Conservation (phyloP, 75 land plant species). For the Pinus taeda region DNA sequence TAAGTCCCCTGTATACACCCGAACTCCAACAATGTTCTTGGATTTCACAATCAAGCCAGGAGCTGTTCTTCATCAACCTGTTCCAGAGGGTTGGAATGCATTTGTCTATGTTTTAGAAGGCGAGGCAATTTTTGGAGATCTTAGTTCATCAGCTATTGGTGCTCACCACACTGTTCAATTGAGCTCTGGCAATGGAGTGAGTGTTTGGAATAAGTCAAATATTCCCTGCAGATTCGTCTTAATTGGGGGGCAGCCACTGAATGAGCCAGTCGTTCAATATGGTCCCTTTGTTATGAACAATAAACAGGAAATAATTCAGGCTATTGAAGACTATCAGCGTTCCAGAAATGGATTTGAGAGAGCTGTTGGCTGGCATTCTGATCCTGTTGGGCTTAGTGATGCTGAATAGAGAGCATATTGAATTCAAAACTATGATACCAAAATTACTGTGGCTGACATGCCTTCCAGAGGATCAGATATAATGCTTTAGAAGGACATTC, state of each 20-base stretch:
- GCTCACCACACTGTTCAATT: constrained; percentile 58
- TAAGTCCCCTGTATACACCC: constrained; percentile 74
- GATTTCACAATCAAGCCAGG: constrained; percentile 82
- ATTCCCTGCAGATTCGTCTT: constrained; percentile 62
- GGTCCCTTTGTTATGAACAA: constrained; percentile 99
- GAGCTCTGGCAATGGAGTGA: constrained; percentile 64
- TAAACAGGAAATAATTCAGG: constrained; percentile 65
- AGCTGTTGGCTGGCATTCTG: constrained; percentile 66
- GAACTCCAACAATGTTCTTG: constrained; percentile 91
- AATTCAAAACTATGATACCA: no score
- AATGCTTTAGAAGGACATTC: no score
- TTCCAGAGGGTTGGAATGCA: constrained; percentile 80
- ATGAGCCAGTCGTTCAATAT: constrained; percentile 74
- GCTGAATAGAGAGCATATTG: no score
- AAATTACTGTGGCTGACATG: no score
- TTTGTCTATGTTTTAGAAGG: constrained; percentile 81
- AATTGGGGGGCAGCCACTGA: constrained; percentile 80
- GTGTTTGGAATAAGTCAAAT: constrained; percentile 66
- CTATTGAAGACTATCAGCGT: constrained; percentile 63
- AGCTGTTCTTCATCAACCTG: constrained; percentile 57
- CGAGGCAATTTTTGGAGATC: constrained; percentile 48
- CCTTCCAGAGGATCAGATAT: no score
- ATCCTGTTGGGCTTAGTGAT: background rate
- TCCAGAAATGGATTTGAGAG: constrained; percentile 82
- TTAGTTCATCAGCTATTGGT: constrained; percentile 17